Base-by-base conservation (phyloP, 2,329 filamentous ascomycete genomes). In the Chaetomium sp. region DNA sequence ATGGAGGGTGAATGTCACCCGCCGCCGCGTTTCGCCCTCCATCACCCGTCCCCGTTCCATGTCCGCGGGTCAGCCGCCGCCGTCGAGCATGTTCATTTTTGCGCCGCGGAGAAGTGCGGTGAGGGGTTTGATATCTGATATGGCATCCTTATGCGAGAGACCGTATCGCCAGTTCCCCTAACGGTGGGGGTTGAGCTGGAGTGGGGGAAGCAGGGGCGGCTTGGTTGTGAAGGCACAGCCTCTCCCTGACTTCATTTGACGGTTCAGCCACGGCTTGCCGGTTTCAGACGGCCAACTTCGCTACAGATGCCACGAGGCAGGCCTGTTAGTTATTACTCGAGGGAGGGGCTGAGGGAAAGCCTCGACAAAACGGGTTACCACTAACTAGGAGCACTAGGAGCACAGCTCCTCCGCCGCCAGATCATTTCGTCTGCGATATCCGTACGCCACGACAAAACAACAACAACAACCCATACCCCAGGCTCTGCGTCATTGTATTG, bases 51-150 rank as follows among this genome's bases (percentile, higher is more conserved):
- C 62, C 62, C 62, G 62, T 60, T 60, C 57, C 62, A 64, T 57
- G 62, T 64, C 62, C 42, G 23, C 62, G 62, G 62, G 57, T 64
- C 62, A 29, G 47, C n/a, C 56, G 56, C 62, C 56, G 38, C 62
- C 56, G 13, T 31, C 54, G 25, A 42, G 45, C 42, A 42, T 9
- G 29, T 42, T 51, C 51, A n/a, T 31, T 42, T 51, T 27, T 50
- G 42, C 53, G 42, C 54, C 13, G 51, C 27, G 35, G 27, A 29
- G 27, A 29, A 29, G 27, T n/a, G n/a, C 27, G 27, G 27, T 29
- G 27, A 16, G 38, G 38, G 38, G 13, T 42, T 42, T 42, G 38
- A 42, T n/a, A n/a, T 16, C 7, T 6, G 38, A n/a, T 42, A 19
- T 42, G 16, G 38, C 38, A 42, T 16, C 38, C 16, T 42, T 42